phyloP scores from a whole-genome alignment of 75 land plant species.

The Sequoiadendron giganteum region DNA sequence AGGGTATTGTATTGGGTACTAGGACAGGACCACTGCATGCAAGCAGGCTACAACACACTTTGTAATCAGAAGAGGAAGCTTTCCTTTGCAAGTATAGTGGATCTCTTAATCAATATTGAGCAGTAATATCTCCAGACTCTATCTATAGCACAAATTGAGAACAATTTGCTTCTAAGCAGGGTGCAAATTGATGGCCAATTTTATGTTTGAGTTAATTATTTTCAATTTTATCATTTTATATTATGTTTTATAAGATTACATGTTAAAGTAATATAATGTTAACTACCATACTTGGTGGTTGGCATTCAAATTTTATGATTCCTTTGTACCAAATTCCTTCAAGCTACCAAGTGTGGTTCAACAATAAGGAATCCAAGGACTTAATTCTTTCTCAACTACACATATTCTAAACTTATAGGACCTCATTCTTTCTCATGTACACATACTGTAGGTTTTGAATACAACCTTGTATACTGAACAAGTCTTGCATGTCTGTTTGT shows the following conservation, averaged over 20 bases:
- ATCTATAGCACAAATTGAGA: neutral
- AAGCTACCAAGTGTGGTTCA: neutral
- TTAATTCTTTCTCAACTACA: neutral
- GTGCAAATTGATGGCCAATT: neutral
- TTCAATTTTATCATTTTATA: neutral
- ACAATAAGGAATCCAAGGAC: neutral
- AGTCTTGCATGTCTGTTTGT: neutral
- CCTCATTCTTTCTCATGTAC: neutral
- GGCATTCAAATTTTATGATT: neutral
- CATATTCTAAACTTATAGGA: too few species aligned
- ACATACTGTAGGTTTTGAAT: neutral
- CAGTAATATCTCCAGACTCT: neutral
- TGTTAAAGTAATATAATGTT: neutral
- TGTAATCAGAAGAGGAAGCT: neutral
- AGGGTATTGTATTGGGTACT: neutral
- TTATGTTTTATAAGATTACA: neutral
- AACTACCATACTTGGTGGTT: neutral
- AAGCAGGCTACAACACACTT: neutral
- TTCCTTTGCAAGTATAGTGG: neutral
- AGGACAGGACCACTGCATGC: neutral
- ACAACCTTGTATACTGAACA: neutral
- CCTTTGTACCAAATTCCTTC: neutral
- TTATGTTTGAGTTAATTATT: neutral
- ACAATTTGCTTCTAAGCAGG: neutral
- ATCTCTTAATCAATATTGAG: neutral